Conservation (phyloP, 768 basidiomycete genomes). For the Rubroboletus satanas region DNA sequence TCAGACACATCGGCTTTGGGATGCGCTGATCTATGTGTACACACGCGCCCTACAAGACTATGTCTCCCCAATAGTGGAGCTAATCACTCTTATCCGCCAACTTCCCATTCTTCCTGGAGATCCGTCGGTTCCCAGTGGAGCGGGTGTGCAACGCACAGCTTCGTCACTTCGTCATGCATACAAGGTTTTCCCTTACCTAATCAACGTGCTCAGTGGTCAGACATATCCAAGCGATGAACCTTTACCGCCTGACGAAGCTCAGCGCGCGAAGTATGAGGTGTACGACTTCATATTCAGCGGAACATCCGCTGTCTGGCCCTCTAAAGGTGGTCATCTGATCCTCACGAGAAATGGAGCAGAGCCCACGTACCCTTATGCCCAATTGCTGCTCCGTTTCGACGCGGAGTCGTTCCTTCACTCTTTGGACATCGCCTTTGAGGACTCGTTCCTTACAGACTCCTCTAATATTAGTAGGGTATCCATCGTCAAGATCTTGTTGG, state of each 20-base stretch:
- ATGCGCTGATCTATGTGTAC: constrained; percentile 92
- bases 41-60: constrained; percentile 86
- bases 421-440: constrained; percentile 93
- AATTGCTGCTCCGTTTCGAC: constrained; percentile 81
- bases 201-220: constrained; percentile 73
- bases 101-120: constrained; percentile 3
- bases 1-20: constrained; percentile 78
- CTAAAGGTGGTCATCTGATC: constrained; percentile 66
- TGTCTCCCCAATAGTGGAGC: constrained; percentile 82
- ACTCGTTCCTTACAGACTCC: constrained; percentile 77
- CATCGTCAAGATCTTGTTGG: constrained; percentile 80
- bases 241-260: constrained; percentile 59
- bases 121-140: constrained; percentile 5
- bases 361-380: constrained; percentile 87
- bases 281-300: constrained; percentile 86
- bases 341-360: constrained; percentile 72
- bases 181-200: constrained; percentile 88
- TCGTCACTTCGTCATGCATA: constrained; percentile 65
- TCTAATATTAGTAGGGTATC: constrained; percentile 68
- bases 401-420: constrained; percentile 92
- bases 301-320: constrained; percentile 76
- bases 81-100: constrained; percentile 71
- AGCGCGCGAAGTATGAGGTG: constrained; percentile 64
- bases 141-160: constrained; percentile 11
- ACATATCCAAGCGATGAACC: constrained; percentile 83